Percentiles rank a stretch among this genome's conserved stretches.
phyloP scores from a whole-genome alignment of 306 rosid genomes.

The Astragalus glycyphyllos region DNA sequence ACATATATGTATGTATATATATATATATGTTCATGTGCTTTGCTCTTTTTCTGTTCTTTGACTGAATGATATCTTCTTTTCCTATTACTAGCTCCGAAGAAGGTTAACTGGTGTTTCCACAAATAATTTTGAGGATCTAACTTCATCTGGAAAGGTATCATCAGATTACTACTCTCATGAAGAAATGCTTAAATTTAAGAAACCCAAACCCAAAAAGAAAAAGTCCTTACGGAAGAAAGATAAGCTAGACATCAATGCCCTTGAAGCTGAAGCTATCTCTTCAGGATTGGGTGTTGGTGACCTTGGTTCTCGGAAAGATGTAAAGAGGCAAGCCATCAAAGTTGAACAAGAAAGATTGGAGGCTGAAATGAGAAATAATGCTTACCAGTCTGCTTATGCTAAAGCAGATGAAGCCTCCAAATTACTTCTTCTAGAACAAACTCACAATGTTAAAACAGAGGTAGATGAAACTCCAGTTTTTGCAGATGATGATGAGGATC shows the following conservation, averaged over 20 bases:
- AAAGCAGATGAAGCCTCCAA: conserved; percentile 93
- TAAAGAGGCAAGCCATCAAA: conserved; percentile 65
- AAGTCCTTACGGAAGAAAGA: conserved; percentile 91
- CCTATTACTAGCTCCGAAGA: conserved; percentile 68
- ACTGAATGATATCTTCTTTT: conserved; percentile 34
- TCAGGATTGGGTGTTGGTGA: conserved; percentile 91
- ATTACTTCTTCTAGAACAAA: conserved; percentile 70
- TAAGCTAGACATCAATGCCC: conserved; percentile 87
- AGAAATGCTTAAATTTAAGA: conserved; percentile 86
- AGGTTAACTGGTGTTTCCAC: conserved; percentile 70
- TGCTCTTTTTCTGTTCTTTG: conserved; percentile 4
- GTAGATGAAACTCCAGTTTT: conserved; percentile 66
- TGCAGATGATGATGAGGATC: conserved; percentile 89
- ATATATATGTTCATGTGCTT: conserved; percentile 26
- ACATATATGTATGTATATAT: conserved; percentile 23
- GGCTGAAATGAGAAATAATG: conserved; percentile 77
- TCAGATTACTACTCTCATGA: conserved; percentile 86
- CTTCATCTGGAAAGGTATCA: conserved; percentile 62
- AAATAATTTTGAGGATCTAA: conserved; percentile 72
- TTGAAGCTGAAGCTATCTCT: conserved; percentile 93
- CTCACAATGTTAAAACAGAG: conserved; percentile 53
- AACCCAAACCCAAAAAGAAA: conserved; percentile 97
- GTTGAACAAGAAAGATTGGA: conserved; percentile 78
- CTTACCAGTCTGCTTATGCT: conserved; percentile 85
- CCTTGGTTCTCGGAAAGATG: conserved; percentile 86